Evolutionary conservation across 305 asterid genomes (phyloP).

Genomic region (Striga hermonthica): DNA sequence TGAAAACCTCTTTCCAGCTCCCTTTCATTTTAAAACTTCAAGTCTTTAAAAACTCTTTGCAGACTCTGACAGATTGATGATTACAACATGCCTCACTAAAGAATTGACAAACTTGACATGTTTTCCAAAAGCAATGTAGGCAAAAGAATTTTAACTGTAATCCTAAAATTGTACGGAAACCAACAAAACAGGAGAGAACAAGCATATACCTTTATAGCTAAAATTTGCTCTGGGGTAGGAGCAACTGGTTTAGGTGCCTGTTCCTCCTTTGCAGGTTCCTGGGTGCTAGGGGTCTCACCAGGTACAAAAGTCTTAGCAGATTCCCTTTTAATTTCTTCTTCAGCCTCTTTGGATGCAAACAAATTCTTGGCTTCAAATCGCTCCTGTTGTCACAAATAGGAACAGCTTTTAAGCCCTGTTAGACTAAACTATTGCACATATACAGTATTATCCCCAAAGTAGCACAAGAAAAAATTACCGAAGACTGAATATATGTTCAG

Average conservation of each 20-base stretch:
- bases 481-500: conserved; percentile 2
- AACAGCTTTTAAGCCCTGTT: conserved; percentile 19
- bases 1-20: conserved; percentile 10
- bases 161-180: conserved; percentile 12
- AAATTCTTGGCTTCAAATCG: conserved; percentile 75
- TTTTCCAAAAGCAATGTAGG: conserved; percentile 13
- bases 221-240: conserved; percentile 94
- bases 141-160: conserved; percentile 2
- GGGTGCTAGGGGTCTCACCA: conserved; percentile 54
- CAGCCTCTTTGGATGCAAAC: conserved; percentile 89
- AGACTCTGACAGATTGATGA: neutral
- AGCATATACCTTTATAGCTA: conserved; percentile 74
- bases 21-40: conserved; percentile 15
- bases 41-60: conserved; percentile 11
- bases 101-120: conserved; percentile 17
- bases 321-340: conserved; percentile 78
- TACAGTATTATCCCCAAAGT: neutral
- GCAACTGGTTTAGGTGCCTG: conserved; percentile 65
- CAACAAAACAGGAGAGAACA: conserved; percentile 9
- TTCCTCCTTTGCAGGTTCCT: conserved; percentile 63
- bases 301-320: conserved; percentile 79
- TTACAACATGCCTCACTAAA: conserved; percentile 21
- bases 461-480: conserved; percentile 13
- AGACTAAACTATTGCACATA: conserved; percentile 12
- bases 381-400: conserved; percentile 52